phyloP scores from a whole-genome alignment of 2,329 filamentous ascomycete species.

The Periconia macrospinosa region DNA sequence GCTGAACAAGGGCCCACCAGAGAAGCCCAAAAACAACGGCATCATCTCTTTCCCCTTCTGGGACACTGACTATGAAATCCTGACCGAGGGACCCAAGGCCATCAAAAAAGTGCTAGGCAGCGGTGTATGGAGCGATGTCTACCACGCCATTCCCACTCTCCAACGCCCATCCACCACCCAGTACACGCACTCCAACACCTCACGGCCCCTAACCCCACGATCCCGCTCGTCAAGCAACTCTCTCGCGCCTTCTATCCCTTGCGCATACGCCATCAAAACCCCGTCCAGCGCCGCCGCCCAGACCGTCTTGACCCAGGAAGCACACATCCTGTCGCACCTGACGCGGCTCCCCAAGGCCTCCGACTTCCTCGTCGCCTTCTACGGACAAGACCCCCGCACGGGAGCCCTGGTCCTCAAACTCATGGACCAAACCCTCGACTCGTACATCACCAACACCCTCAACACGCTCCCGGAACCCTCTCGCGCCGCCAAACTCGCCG shows the following conservation, averaged over 20 bases:
- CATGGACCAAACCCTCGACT: conserved; percentile 37
- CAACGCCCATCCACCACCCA: conserved; percentile 6
- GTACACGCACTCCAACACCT: background rate
- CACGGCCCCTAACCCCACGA: conserved; percentile 27
- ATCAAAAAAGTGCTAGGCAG: conserved; percentile 33
- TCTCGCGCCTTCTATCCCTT: conserved; percentile 13
- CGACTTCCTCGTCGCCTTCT: conserved; percentile 35
- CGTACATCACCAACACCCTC: conserved; percentile 32
- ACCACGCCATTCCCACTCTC: conserved; percentile 29
- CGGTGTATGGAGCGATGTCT: conserved; percentile 43
- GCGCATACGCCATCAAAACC: conserved; percentile 39
- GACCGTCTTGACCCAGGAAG: conserved; percentile 35
- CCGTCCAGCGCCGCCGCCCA: conserved; percentile 33
- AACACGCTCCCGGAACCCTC: conserved; percentile 24
- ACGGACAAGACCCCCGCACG: conserved; percentile 33
- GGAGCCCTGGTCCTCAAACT: conserved; percentile 36
- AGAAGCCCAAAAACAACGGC: conserved; percentile 23
- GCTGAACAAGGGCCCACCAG: background rate
- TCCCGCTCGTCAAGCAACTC: conserved; percentile 11
- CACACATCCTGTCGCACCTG: conserved; percentile 36
- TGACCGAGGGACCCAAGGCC: conserved; percentile 19
- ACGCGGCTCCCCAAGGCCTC: conserved; percentile 24
- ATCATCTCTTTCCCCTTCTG: conserved; percentile 26
- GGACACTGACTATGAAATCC: conserved; percentile 30
- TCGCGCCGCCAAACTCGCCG: conserved; percentile 40